Evolutionary conservation across 2,329 filamentous ascomycete species (phyloP).

Genomic region (Dryadomyces sulphureus): DNA sequence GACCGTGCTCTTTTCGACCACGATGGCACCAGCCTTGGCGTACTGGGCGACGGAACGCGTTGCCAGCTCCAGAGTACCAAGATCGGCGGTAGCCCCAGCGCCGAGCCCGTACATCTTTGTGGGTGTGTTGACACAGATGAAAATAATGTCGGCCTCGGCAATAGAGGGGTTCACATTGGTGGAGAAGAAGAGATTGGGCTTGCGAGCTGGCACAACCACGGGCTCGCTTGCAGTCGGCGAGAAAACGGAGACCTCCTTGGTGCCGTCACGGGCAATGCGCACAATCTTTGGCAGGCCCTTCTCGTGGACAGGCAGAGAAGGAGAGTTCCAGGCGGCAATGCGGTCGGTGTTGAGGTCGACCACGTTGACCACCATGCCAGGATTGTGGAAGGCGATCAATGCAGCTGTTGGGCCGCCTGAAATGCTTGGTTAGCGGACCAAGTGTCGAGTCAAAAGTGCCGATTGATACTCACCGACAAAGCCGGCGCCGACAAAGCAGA

Average conservation of each 20-base stretch:
- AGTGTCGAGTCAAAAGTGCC: not conserved
- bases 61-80: conserved; percentile 1
- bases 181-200: conserved; percentile 3
- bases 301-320: conserved; percentile 3
- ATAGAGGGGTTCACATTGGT: not conserved
- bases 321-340: conserved; percentile 3
- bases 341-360: conserved; percentile 2
- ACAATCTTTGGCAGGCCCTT: conserved; percentile 1
- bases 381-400: conserved; percentile 3
- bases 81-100: conserved; percentile 2
- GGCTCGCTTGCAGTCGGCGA: not conserved
- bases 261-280: conserved; percentile 2
- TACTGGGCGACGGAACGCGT: conserved; percentile 1
- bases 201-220: not conserved
- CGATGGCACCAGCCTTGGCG: conserved; percentile 2
- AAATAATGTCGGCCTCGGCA: conserved; percentile 2
- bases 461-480: conserved; percentile 1
- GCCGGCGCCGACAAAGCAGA: conserved; percentile 5
- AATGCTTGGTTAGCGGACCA: not conserved
- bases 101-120: conserved; percentile 4
- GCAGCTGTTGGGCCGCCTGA: conserved; percentile 4
- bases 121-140: conserved; percentile 5
- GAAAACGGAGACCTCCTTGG: not conserved
- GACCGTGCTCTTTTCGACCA: conserved; percentile 5
- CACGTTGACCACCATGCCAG: conserved; percentile 1